Percentiles rank a stretch among this genome's conserved stretches.
phyloP scores from a whole-genome alignment of 768 basidiomycete species.

The Leccinellum luteum region DNA sequence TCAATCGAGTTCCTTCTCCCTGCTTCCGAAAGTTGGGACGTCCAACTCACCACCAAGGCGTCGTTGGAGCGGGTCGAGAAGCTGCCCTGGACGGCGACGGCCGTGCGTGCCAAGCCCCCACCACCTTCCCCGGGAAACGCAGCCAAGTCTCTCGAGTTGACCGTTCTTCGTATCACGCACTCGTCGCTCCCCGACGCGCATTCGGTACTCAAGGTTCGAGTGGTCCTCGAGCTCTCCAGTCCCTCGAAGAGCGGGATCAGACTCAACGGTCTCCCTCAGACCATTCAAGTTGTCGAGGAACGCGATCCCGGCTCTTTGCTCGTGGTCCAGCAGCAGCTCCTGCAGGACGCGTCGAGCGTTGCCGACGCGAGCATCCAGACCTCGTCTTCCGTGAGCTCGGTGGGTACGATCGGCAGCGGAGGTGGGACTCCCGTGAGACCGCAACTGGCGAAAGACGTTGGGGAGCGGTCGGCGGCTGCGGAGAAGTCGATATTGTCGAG shows the following conservation, averaged over 20 bases:
- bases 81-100: conserved; percentile 70
- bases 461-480: conserved; percentile 53
- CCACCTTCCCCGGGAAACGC: conserved; percentile 30
- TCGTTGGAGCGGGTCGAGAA: conserved; percentile 69
- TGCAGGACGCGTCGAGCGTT: conserved; percentile 72
- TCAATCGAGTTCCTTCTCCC: conserved; percentile 83
- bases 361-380: conserved; percentile 67
- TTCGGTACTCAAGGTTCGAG: conserved; percentile 74
- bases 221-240: conserved; percentile 78
- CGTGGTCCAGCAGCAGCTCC: conserved; percentile 40
- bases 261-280: conserved; percentile 81
- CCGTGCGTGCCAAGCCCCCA: conserved; percentile 43
- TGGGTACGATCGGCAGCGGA: conserved; percentile 44
- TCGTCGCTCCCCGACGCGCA: conserved; percentile 67
- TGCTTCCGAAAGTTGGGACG: conserved; percentile 78
- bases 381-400: conserved; percentile 55
- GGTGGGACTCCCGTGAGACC: conserved; percentile 19
- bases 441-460: conserved; percentile 38
- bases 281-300: conserved; percentile 62
- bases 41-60: conserved; percentile 72
- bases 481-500: conserved; percentile 84
- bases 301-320: conserved; percentile 58
- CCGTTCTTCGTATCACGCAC: conserved; percentile 69
- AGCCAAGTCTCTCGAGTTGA: conserved; percentile 46
- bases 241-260: conserved; percentile 68